These are phyloP conservation scores for Spiromastix sp. DNA, from an alignment of 2,329 filamentous ascomycete species.

Conservation along the genomic window DNA sequence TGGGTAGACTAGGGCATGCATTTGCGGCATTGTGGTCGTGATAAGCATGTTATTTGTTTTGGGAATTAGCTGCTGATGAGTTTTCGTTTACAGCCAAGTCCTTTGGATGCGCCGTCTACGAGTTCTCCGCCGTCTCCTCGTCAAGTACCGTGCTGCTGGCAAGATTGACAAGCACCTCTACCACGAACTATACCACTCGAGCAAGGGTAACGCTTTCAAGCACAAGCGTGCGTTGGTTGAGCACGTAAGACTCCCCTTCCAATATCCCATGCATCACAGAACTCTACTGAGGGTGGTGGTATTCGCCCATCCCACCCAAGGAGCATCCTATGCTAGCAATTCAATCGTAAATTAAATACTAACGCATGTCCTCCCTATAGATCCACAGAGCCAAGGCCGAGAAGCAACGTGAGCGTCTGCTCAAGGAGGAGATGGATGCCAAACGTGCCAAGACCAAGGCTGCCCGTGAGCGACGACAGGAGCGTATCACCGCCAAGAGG, in stretches of 20 bases:
- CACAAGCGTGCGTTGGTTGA: constrained; percentile 99
- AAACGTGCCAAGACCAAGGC: constrained; percentile 99
- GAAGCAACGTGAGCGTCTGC: constrained; percentile 87
- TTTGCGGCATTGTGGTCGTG: not conserved
- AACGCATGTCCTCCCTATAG: constrained; percentile 39
- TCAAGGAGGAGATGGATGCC: constrained; percentile 99
- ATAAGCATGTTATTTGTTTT: no score
- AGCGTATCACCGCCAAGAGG: constrained; percentile 86
- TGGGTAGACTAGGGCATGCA: no score
- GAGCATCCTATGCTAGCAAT: no score
- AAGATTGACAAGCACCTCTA: constrained; percentile 99
- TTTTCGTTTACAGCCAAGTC: constrained; percentile 59
- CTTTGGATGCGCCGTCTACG: constrained; percentile 99
- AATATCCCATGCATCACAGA: not conserved
- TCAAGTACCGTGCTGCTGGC: constrained; percentile 99
- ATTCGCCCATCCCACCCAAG: no score
- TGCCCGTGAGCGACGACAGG: constrained; percentile 93
- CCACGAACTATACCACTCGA: constrained; percentile 99
- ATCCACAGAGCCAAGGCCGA: constrained; percentile 99
- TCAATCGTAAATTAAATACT: no score
- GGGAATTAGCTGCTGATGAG: no score
- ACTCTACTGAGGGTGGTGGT: no score
- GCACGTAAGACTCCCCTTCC: constrained; percentile 69
- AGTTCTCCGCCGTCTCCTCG: constrained; percentile 95
- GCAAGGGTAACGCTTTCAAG: constrained; percentile 99